Evolutionary conservation across 2,329 filamentous ascomycete genomes (phyloP), one percentile per base, ranked within the genome.

Genomic region (Stenocarpella maydis): DNA sequence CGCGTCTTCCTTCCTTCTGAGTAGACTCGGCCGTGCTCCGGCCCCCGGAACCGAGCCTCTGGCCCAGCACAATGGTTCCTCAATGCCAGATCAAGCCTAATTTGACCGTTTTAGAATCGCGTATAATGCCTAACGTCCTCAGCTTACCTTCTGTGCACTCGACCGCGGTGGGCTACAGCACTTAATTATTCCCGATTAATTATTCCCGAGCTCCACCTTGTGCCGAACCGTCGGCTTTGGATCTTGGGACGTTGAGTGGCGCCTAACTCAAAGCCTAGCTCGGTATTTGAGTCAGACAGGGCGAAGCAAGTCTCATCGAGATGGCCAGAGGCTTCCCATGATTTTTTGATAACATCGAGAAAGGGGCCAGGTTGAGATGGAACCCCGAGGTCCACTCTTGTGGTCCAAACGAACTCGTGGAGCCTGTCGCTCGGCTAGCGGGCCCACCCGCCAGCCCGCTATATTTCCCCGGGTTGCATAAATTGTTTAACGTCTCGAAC

Each of bases 321-420:
- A 41, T 39, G 26, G 58, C 41, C 41, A 61, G 26, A 10, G 14
- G 6, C 47, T 17, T n/a, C 17, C 26, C n/a, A 39, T 37, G 28
- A 63, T 15, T n/a, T n/a, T n/a, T n/a, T n/a, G n/a, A n/a, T n/a
- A n/a, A n/a, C n/a, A n/a, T n/a, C n/a, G n/a, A n/a, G n/a, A n/a
- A n/a, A n/a, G n/a, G n/a, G n/a, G n/a, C n/a, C n/a, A n/a, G n/a
- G n/a, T 28, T 41, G 37, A 41, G 58, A 49, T 63, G 34, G 41
- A 19, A 63, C 58, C n/a, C n/a, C n/a, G n/a, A n/a, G n/a, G n/a
- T 49, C 58, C 58, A 63, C 58, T 34, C n/a, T 63, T 4, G 43
- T 43, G 43, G 28, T 7, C 43, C 14, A 63, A 63, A 63, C 58
- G 58, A 63, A 63, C 58, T 63, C 43, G 58, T 63, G 58, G 58